Conservation (phyloP, 2,329 filamentous ascomycete genomes). For the Acarospora socialis region DNA sequence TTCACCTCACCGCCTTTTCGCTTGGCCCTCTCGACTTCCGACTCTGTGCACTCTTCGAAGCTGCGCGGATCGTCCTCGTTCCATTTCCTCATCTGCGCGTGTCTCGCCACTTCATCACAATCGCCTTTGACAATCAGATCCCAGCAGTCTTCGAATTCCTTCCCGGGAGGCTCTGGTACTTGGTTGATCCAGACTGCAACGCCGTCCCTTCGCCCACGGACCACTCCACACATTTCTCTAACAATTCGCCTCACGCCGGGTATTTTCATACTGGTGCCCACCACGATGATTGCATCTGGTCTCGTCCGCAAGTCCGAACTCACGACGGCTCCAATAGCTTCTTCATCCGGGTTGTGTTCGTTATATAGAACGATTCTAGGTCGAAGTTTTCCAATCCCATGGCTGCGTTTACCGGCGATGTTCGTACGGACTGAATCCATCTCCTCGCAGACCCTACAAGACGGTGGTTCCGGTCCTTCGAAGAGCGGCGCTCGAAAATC, state of each 20-base stretch:
- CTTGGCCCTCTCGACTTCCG: conserved; percentile 30
- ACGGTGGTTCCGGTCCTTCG: conserved; percentile 66
- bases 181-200: conserved; percentile 92
- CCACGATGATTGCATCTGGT: conserved; percentile 85
- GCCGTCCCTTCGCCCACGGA: conserved; percentile 68
- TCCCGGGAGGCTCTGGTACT: conserved; percentile 65
- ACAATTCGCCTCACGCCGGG: conserved; percentile 82
- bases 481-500: conserved; percentile 70
- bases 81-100: conserved; percentile 49
- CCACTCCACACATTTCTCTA: conserved; percentile 76
- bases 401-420: conserved; percentile 72
- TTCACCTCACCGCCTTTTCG: conserved; percentile 23
- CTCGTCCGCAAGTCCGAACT: conserved; percentile 70
- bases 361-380: conserved; percentile 96
- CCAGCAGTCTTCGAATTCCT: conserved; percentile 84
- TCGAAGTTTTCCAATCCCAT: conserved; percentile 77
- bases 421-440: conserved; percentile 63
- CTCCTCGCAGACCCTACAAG: conserved; percentile 60
- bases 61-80: conserved; percentile 32
- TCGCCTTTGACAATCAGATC: conserved; percentile 78
- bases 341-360: conserved; percentile 89
- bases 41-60: conserved; percentile 30
- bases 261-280: conserved; percentile 90
- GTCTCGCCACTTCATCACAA: conserved; percentile 71
- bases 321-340: conserved; percentile 86